Evolutionary conservation across 305 asterid species (phyloP), one percentile per base, ranked within the genome.

Genomic region (Stenogyne calaminthoides): DNA sequence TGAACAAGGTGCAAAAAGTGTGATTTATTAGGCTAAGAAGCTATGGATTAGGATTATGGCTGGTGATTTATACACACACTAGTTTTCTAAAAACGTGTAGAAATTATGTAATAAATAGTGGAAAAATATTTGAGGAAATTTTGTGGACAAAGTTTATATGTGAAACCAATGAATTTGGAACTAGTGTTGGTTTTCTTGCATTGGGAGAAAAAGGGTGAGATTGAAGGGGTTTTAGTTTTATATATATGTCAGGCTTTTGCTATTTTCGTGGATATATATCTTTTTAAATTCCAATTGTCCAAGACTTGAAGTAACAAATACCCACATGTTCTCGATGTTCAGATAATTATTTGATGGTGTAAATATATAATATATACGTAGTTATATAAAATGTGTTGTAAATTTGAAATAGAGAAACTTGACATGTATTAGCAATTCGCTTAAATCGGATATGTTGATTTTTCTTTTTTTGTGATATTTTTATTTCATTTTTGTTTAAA

Each of bases 171-270:
- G 79, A 52, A 52, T 58, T 74, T 67, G 49, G 52, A 56, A 71
- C 83, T 82, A 52, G 77, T 79, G 84, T 81, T 70, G 60, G 73
- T 70, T 63, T 55, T 52, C 65, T 61, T 62, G 72, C 63, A 80
- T 76, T 87, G 34, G 62, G 76, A 84, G 75, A 74, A 86, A 75
- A 69, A 58, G 76, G 68, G 68, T 3, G 76, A 76, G 76, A 49
- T 70, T 5, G 63, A 62, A 34, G 61, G 65, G n/a, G n/a, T n/a
- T n/a, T n/a, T n/a, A n/a, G 25, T 68, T 59, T 77, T 55, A 55
- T 49, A 57, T 78, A 81, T 74, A 73, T 78, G 44, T 1, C 27
- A 67, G 69, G 40, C 36, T 77, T 77, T 47, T 40, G 58, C 55
- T 74, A 10, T 71, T 58, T 76, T 40, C 4, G 42, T 55, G 69